Percentiles rank a stretch among this genome's conserved stretches.
These are phyloP conservation scores for Teratosphaeria viscida DNA, from an alignment of 2,329 filamentous ascomycete species.

Conservation along the genomic window DNA sequence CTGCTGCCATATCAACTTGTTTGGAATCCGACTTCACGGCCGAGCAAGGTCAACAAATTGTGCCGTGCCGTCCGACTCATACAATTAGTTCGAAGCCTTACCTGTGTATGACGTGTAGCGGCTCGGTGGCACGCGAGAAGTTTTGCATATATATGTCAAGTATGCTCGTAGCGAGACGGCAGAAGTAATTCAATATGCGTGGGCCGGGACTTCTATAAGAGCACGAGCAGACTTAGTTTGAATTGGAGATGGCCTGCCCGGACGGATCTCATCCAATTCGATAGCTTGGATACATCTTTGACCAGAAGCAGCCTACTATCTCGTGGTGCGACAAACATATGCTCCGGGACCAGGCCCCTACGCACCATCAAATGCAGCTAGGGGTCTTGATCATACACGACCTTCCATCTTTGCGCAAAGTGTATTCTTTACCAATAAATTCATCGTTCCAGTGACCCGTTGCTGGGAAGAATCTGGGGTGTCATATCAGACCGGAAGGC, in stretches of 20 bases:
- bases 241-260: background rate
- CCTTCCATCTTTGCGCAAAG: background rate
- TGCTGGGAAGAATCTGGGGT: background rate
- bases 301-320: background rate
- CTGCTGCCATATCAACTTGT: background rate
- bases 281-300: background rate
- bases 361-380: background rate
- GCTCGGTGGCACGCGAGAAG: background rate
- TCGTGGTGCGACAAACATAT: background rate
- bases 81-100: background rate
- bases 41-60: background rate
- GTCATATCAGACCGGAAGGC: background rate
- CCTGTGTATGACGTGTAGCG: background rate
- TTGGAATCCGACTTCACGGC: background rate
- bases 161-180: too few relatives aligned
- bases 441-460: background rate
- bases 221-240: too few relatives aligned
- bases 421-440: background rate
- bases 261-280: background rate
- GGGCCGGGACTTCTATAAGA: too few relatives aligned
- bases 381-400: background rate
- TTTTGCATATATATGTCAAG: background rate
- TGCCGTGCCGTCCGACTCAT: background rate
- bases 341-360: background rate
- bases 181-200: background rate